Evolutionary conservation across 805 yeast genomes (phyloP).

Genomic region (Metschnikowia amazonensis): DNA sequence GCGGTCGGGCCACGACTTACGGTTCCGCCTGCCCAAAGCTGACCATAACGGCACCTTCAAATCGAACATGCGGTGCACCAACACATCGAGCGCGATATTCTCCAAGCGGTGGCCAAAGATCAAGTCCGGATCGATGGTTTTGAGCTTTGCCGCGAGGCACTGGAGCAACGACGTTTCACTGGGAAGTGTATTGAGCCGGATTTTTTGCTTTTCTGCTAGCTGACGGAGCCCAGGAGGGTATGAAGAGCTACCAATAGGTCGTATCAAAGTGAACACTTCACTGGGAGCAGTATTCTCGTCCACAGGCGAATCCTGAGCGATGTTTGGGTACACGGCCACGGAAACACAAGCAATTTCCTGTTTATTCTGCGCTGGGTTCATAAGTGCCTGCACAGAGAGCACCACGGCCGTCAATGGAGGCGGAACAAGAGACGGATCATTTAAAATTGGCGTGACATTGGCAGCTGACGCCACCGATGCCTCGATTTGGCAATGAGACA

Average conservation of each 20-base stretch:
- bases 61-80: conserved; percentile 77
- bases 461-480: conserved; percentile 52
- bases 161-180: conserved; percentile 72
- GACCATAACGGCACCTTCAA: conserved; percentile 74
- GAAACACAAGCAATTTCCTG: conserved; percentile 89
- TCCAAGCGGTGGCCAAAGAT: conserved; percentile 86
- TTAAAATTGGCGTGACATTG: conserved; percentile 45
- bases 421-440: conserved; percentile 48
- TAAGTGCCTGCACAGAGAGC: conserved; percentile 72
- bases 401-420: conserved; percentile 64
- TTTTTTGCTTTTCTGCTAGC: conserved; percentile 51
- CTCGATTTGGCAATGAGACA: conserved; percentile 81
- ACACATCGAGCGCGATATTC: conserved; percentile 68
- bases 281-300: conserved; percentile 59
- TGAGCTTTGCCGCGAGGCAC: conserved; percentile 69
- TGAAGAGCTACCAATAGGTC: conserved; percentile 65
- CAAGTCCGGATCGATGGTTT: conserved; percentile 83
- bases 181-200: conserved; percentile 56
- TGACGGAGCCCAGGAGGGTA: conserved; percentile 76
- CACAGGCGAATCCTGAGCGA: conserved; percentile 74
- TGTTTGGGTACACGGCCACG: conserved; percentile 61
- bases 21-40: conserved; percentile 74
- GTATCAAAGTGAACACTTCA: conserved; percentile 63
- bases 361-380: conserved; percentile 67
- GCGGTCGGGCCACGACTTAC: conserved; percentile 74